phyloP scores from a whole-genome alignment of 495 filamentous ascomycete genomes.

The Tetracladium setigerum region DNA sequence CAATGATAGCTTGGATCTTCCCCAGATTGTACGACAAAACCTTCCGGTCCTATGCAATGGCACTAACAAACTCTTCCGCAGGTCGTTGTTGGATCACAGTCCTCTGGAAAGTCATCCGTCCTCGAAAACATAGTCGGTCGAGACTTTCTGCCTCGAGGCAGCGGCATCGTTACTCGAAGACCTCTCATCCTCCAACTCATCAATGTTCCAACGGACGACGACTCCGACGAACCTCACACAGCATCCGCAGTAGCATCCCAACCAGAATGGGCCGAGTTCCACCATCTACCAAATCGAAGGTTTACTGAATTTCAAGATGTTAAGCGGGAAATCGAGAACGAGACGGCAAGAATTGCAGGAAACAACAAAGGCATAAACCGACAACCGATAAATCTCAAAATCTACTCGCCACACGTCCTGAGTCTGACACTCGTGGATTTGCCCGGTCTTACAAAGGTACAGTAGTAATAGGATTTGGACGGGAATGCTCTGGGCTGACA shows the following conservation, averaged over 20 bases:
- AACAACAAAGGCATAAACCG: constrained; percentile 98
- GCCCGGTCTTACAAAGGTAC: constrained; percentile 90
- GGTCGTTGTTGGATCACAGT: constrained; percentile 98
- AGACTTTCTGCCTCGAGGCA: constrained; percentile 93
- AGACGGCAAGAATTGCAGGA: constrained; percentile 90
- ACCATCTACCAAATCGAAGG: constrained; percentile 81
- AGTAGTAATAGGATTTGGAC: constrained; percentile 6
- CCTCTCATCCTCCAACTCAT: constrained; percentile 96
- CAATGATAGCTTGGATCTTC: constrained; percentile 93
- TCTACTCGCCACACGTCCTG: constrained; percentile 95
- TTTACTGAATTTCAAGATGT: constrained; percentile 91
- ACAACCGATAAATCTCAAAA: constrained; percentile 96
- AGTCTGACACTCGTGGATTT: constrained; percentile 95
- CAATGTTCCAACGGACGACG: constrained; percentile 82
- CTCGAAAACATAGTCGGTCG: constrained; percentile 98
- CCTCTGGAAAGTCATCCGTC: constrained; percentile 97
- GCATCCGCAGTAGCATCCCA: constrained; percentile 61
- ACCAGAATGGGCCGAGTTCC: constrained; percentile 93
- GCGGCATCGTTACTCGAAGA: constrained; percentile 90
- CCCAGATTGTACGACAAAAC: constrained; percentile 77
- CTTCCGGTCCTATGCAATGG: background rate
- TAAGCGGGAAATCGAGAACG: constrained; percentile 94
- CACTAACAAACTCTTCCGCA: constrained; percentile 29
- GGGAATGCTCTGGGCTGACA: constrained; percentile 1
- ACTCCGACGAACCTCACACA: constrained; percentile 60